Conservation (phyloP, 345 rosid species). For the Sapria himalayana region DNA sequence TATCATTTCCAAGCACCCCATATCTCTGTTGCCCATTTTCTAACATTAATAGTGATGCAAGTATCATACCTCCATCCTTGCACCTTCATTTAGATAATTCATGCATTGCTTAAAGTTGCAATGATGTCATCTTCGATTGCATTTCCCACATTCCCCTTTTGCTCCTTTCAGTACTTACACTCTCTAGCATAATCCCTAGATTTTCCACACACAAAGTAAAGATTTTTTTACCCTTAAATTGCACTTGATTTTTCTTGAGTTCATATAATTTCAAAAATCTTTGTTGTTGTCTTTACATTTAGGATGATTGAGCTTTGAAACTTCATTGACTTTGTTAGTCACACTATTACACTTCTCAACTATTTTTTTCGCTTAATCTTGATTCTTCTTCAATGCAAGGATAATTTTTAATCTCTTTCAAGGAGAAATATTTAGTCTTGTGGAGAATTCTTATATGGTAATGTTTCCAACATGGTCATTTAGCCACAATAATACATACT, state of each 20-base stretch:
- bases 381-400: neutral
- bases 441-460: neutral
- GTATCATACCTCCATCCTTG: neutral
- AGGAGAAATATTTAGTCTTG: neutral
- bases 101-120: neutral
- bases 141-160: neutral
- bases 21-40: neutral
- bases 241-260: neutral
- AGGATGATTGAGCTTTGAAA: neutral
- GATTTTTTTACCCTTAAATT: neutral
- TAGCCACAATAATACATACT: neutral
- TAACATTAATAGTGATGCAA: neutral
- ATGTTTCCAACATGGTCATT: conserved; percentile 2
- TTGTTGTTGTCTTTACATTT: neutral
- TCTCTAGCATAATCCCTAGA: neutral
- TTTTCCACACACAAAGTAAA: neutral
- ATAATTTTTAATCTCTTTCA: neutral
- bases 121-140: neutral
- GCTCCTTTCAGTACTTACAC: neutral
- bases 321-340: neutral
- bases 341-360: too few species aligned
- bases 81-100: neutral
- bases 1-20: neutral
- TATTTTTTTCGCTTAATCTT: neutral
- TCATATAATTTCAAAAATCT: neutral